These are phyloP conservation scores for Diaporthe helianthi DNA, from an alignment of 2,329 filamentous ascomycete species.

Conservation along the genomic window DNA sequence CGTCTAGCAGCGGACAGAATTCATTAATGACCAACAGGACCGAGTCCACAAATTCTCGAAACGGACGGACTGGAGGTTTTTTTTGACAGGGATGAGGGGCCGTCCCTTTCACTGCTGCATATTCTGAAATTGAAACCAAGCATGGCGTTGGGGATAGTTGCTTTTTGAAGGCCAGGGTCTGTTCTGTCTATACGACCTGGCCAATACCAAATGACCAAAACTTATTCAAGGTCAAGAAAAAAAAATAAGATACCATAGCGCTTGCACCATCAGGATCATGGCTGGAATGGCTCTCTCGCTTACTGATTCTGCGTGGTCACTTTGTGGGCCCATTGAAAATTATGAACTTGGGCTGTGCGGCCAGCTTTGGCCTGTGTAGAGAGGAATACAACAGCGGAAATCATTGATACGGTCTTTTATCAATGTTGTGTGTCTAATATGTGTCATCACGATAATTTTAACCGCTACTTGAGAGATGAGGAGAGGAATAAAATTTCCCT, in stretches of 20 bases:
- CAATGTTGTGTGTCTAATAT: background rate
- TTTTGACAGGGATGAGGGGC: background rate
- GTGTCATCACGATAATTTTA: background rate
- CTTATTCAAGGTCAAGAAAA: background rate
- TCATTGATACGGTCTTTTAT: background rate
- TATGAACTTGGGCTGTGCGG: background rate
- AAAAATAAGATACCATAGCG: constrained; percentile 20
- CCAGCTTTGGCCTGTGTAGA: constrained; percentile 26
- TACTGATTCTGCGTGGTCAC: background rate
- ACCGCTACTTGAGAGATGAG: too few species aligned
- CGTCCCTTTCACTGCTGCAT: constrained; percentile 25
- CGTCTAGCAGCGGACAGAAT: constrained; percentile 8
- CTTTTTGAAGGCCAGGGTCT: constrained; percentile 7
- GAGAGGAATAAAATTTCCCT: background rate
- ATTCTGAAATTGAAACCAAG: constrained; percentile 31
- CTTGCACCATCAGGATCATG: background rate
- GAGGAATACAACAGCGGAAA: constrained; percentile 20
- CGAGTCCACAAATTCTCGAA: constrained; percentile 3
- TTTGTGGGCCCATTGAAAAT: background rate
- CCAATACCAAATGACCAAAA: constrained; percentile 1
- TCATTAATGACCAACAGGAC: constrained; percentile 28
- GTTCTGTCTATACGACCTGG: background rate
- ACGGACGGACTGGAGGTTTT: constrained; percentile 11
- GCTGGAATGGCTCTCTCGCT: constrained; percentile 16
- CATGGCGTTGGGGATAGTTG: constrained; percentile 30